Conservation (phyloP, 1,284 basidiomycete genomes). For the Ustilago crameri region DNA sequence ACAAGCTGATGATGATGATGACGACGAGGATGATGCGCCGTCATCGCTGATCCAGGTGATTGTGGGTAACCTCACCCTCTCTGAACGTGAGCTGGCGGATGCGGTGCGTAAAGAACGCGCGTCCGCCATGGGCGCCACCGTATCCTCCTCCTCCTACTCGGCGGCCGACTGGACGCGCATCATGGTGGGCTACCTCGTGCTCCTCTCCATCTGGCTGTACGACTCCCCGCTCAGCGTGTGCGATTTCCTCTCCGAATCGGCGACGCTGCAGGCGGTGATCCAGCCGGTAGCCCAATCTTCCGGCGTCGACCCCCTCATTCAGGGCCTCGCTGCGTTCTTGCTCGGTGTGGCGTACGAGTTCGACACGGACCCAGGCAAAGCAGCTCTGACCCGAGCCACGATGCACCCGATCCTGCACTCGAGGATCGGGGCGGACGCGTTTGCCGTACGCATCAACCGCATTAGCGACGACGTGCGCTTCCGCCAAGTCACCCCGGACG, state of each 20-base stretch:
- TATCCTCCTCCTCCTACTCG: slow-evolving; percentile 30
- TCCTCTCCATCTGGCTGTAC: slow-evolving; percentile 95
- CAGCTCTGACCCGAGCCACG: slow-evolving; percentile 50
- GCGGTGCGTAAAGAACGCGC: slow-evolving; percentile 61
- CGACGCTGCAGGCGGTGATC: slow-evolving; percentile 80
- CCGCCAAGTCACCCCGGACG: slow-evolving; percentile 85
- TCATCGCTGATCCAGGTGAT: slow-evolving; percentile 72
- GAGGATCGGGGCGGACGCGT: slow-evolving; percentile 83
- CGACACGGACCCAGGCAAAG: slow-evolving; percentile 52
- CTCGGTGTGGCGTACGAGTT: slow-evolving; percentile 84
- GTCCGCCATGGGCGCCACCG: slow-evolving; percentile 33
- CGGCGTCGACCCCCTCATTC: slow-evolving; percentile 85
- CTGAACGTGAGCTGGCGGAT: slow-evolving; percentile 71
- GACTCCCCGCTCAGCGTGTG: slow-evolving; percentile 87
- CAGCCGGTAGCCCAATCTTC: slow-evolving; percentile 91
- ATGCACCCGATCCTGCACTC: slow-evolving; percentile 79
- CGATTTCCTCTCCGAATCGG: slow-evolving; percentile 87
- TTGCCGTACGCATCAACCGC: slow-evolving; percentile 85
- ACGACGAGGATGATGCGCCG: slow-evolving; percentile 71
- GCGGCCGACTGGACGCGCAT: slow-evolving; percentile 80
- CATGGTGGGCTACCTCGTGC: slow-evolving; percentile 83
- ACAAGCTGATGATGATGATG: slow-evolving; percentile 42
- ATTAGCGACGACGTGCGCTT: slow-evolving; percentile 91
- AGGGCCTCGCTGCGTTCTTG: slow-evolving; percentile 89
- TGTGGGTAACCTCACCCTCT: slow-evolving; percentile 76